Base-by-base conservation (phyloP, 2,329 filamentous ascomycete species). In the Elsinoe fawcettii region DNA sequence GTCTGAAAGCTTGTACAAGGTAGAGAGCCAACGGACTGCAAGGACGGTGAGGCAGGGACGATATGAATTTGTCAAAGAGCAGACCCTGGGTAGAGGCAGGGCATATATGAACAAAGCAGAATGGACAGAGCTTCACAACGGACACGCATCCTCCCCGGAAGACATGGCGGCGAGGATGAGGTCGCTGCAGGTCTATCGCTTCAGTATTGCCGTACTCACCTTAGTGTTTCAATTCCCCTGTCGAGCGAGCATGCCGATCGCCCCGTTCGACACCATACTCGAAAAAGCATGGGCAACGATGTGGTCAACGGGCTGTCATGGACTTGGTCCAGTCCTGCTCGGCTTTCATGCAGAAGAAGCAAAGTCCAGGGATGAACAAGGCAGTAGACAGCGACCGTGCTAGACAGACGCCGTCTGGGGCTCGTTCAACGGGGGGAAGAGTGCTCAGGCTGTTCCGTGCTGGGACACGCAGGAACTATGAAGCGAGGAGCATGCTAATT, bases 181-280 rank as follows among this genome's bases (percentile, higher is more conserved):
- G 49, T 39, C 49, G 16, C 30, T 53, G 49, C 49, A 53, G 49
- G 25, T 53, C 49, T 37, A 53, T 53, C 49, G 49, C 49, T 53
- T 53, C 16, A 36, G 25, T 51, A 39, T 32, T 53, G 32, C 32
- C 49, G 32, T 53, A 53, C n/a, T 39, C 9, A 32, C 30, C 32
- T 25, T 36, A 39, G 49, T 53, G 34, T 53, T 53, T 53, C 34
- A 27, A 39, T 39, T 16, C 49, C 49, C 49, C 49, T 53, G 49
- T 53, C 49, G 16, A n/a, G 32, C 7, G 32, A 25, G 5, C 9
- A 23, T 39, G 49, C 49, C 49, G 49, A 53, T 53, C 49, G 32
- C 49, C 34, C 49, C 49, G 32, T 53, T 53, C 39, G 49, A 53
- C 49, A 39, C 47, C 14, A 27, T 14, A 34, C 14, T 4, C 16